These are phyloP conservation scores for Nigrospora sphaerica DNA, from an alignment of 2,329 filamentous ascomycete genomes.

Conservation along the genomic window DNA sequence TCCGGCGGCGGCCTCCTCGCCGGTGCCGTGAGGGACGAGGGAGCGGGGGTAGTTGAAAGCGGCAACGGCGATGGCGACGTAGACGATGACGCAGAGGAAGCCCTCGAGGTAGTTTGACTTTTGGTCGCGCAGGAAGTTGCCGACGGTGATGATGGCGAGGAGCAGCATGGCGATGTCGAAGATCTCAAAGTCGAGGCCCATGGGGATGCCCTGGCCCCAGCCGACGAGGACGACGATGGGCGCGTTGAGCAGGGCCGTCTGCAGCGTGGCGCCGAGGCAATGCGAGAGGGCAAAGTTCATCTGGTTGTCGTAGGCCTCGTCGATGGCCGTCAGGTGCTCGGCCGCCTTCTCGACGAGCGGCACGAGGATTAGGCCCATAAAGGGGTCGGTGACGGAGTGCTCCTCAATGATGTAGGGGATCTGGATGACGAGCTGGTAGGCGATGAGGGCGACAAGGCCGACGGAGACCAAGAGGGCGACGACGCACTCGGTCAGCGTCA, in stretches of 20 bases:
- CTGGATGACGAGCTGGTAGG: conserved; percentile 65
- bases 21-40: not conserved
- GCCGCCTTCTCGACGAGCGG: conserved; percentile 81
- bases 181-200: conserved; percentile 79
- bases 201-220: conserved; percentile 64
- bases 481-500: conserved; percentile 68
- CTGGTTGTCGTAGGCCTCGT: conserved; percentile 77
- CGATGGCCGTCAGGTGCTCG: conserved; percentile 76
- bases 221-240: conserved; percentile 77
- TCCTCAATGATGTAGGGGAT: conserved; percentile 53
- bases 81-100: conserved; percentile 65
- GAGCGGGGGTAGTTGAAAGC: conserved; percentile 53
- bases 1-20: too few species aligned
- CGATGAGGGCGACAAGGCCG: conserved; percentile 64
- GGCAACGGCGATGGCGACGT: conserved; percentile 52
- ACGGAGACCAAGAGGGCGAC: conserved; percentile 59
- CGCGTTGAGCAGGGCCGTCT: conserved; percentile 83
- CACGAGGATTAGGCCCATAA: conserved; percentile 67
- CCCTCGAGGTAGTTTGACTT: conserved; percentile 91
- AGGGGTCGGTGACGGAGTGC: conserved; percentile 40
- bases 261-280: conserved; percentile 78
- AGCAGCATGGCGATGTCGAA: conserved; percentile 81
- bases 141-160: conserved; percentile 77
- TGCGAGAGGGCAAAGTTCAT: conserved; percentile 84
- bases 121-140: conserved; percentile 79